Evolutionary conservation across 805 yeast genomes (phyloP).

Genomic region (Candida patagonica): DNA sequence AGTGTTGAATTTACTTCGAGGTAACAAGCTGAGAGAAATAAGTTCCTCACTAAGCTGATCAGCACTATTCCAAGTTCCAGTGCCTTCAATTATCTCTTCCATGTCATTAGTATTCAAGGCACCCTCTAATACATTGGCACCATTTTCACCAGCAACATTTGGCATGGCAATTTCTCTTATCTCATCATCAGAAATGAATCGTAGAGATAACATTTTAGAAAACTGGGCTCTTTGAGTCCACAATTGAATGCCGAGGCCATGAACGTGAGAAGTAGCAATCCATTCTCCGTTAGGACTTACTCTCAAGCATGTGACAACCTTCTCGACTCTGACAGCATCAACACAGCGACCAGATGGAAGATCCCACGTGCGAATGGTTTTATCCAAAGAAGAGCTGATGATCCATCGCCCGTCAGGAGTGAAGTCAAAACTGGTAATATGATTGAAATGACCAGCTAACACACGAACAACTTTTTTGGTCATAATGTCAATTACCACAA

Average conservation of each 20-base stretch:
- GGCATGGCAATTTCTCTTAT: constrained; percentile 48
- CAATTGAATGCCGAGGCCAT: constrained; percentile 78
- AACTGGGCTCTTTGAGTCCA: constrained; percentile 93
- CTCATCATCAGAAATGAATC: constrained; percentile 56
- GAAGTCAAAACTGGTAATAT: constrained; percentile 81
- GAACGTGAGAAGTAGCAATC: constrained; percentile 86
- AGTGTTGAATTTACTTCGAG: constrained; percentile 72
- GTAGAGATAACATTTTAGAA: constrained; percentile 47
- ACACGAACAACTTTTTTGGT: constrained; percentile 81
- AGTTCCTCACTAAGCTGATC: constrained; percentile 55
- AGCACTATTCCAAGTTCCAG: constrained; percentile 27
- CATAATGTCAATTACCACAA: constrained; percentile 71
- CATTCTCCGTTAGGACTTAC: constrained; percentile 84
- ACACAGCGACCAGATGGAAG: constrained; percentile 94
- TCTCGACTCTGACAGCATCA: constrained; percentile 73
- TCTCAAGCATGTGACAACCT: constrained; percentile 71
- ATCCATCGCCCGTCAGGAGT: constrained; percentile 96
- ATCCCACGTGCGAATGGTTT: constrained; percentile 93
- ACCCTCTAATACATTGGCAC: constrained; percentile 62
- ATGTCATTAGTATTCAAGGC: constrained; percentile 45
- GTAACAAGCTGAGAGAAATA: constrained; percentile 65
- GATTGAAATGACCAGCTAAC: constrained; percentile 79
- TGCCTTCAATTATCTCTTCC: constrained; percentile 27
- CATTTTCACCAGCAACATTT: constrained; percentile 70
- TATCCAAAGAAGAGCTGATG: constrained; percentile 71